These are phyloP conservation scores for Camellia oleifera DNA, from an alignment of 179 eudicot species.

Conservation along the genomic window DNA sequence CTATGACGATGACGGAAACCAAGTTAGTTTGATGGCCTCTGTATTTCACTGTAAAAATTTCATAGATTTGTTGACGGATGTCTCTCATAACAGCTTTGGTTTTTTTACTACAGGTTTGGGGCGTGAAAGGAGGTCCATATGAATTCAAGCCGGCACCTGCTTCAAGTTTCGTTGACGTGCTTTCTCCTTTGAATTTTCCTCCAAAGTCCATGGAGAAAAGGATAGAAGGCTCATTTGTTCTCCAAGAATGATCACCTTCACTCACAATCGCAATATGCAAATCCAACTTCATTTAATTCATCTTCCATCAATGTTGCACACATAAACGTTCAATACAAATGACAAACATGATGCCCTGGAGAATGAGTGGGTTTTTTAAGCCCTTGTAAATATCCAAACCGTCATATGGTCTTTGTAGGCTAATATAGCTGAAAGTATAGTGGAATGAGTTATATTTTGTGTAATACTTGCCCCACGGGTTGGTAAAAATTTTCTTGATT, in stretches of 20 bases:
- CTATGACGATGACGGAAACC: conserved; percentile 80
- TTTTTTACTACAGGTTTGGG: conserved; percentile 76
- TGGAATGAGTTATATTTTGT: neutral
- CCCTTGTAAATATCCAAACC: neutral
- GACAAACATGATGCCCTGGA: neutral
- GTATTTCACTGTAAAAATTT: neutral
- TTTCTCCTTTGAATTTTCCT: conserved; percentile 60
- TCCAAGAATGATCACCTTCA: conserved; percentile 57
- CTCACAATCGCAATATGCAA: neutral
- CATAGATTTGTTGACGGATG: neutral
- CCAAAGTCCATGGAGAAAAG: conserved; percentile 62
- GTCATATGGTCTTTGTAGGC: no score
- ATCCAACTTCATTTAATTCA: neutral
- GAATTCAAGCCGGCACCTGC: conserved; percentile 89
- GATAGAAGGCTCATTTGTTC: conserved; percentile 85
- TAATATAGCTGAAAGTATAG: neutral
- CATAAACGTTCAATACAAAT: neutral
- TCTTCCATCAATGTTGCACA: neutral
- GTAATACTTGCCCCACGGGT: no score
- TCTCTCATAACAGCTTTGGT: neutral
- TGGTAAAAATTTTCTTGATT: neutral
- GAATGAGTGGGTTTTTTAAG: neutral
- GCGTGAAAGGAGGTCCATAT: conserved; percentile 91
- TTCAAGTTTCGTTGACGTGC: conserved; percentile 63
- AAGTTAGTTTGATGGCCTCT: conserved; percentile 34